phyloP scores from a whole-genome alignment of 2,329 filamentous ascomycete genomes.

The Neoscytalidium dimidiatum region DNA sequence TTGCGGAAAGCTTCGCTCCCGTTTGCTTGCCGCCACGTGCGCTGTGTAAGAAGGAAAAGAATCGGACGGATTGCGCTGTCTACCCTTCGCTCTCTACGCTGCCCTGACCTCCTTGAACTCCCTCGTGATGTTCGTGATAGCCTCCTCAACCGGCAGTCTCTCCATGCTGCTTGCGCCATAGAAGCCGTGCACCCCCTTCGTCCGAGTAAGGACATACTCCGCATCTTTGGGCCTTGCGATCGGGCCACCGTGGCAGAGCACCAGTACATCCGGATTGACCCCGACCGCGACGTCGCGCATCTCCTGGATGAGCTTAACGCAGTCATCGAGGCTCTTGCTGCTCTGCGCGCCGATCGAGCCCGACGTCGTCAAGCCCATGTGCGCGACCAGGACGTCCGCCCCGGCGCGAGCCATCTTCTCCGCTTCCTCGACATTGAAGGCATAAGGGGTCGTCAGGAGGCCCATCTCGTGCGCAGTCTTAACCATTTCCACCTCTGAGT shows the following conservation, averaged over 20 bases:
- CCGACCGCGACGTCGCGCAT: slow-evolving; percentile 62
- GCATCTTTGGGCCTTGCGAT: slow-evolving; percentile 67
- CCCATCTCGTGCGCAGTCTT: slow-evolving; percentile 59
- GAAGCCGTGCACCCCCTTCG: slow-evolving; percentile 69
- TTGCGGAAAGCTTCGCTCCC: background rate
- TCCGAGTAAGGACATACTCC: slow-evolving; percentile 61
- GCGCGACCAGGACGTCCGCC: slow-evolving; percentile 67
- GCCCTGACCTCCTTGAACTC: slow-evolving; percentile 50
- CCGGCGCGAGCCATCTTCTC: slow-evolving; percentile 64
- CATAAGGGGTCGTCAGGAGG: slow-evolving; percentile 69
- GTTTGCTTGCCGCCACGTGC: background rate
- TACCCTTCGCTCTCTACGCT: background rate
- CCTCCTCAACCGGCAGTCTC: slow-evolving; percentile 66
- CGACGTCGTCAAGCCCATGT: slow-evolving; percentile 67
- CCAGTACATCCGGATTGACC: slow-evolving; percentile 61
- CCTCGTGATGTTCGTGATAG: slow-evolving; percentile 61
- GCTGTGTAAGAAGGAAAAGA: too few species aligned
- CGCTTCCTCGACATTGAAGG: slow-evolving; percentile 65
- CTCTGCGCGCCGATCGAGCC: slow-evolving; percentile 66
- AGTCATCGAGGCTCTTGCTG: slow-evolving; percentile 65
- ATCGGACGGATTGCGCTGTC: too few species aligned
- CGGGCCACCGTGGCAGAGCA: slow-evolving; percentile 71
- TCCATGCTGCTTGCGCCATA: slow-evolving; percentile 73
- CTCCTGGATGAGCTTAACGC: slow-evolving; percentile 61
- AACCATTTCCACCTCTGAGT: slow-evolving; percentile 67